phyloP scores from a whole-genome alignment of 23 red algal genomes.

The Agarophyton chilense region DNA sequence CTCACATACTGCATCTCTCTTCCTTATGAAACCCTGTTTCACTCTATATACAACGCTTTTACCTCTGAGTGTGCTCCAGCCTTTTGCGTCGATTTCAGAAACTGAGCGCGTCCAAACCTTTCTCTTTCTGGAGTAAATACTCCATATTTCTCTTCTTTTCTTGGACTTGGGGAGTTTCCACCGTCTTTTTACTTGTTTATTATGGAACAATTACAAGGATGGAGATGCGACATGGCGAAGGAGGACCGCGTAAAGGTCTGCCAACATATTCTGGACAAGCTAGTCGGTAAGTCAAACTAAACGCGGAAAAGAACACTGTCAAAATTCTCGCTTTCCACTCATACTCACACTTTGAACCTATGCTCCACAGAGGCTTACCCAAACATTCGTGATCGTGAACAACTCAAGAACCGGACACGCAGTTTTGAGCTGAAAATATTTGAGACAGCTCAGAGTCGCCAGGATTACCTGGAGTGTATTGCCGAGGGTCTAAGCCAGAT shows the following conservation, averaged over 20 bases:
- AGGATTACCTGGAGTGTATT: slow-evolving; percentile 62
- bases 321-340: neutral
- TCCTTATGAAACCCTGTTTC: no score
- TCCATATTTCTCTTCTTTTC: no score
- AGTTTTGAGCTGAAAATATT: slow-evolving; percentile 46
- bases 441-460: slow-evolving; percentile 25
- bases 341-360: neutral
- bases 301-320: no score
- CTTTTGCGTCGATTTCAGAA: no score
- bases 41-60: no score
- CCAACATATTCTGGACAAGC: slow-evolving; percentile 72
- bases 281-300: slow-evolving; percentile 15
- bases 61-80: no score
- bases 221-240: slow-evolving; percentile 40
- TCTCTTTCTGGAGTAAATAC: no score
- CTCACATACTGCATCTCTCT: no score
- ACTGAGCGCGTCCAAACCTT: no score
- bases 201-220: neutral
- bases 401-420: slow-evolving; percentile 37
- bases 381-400: neutral
- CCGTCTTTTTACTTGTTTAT: no score
- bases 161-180: no score
- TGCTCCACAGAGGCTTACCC: neutral
- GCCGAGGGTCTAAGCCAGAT: slow-evolving; percentile 47
- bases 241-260: slow-evolving; percentile 72